phyloP scores from a whole-genome alignment of 176 grass and related monocot species.

The Musa itinerans region DNA sequence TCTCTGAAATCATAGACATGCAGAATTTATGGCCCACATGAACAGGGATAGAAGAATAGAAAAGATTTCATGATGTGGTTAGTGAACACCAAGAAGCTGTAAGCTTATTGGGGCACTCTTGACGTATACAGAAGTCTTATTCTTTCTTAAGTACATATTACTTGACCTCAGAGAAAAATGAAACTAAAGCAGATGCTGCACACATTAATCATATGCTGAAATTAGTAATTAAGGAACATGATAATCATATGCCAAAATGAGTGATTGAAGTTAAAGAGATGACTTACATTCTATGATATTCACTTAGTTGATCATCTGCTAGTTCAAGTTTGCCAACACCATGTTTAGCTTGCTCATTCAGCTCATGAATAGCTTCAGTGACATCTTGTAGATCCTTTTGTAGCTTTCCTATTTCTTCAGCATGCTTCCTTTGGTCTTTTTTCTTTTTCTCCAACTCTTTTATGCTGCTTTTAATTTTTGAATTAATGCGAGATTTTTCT shows the following conservation, averaged over 20 bases:
- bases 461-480: constrained; percentile 94
- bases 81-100: not conserved
- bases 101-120: not conserved
- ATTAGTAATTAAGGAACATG: not conserved
- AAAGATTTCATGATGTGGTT: not conserved
- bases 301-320: constrained; percentile 69
- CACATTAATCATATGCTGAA: not conserved
- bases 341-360: constrained; percentile 63
- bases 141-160: not conserved
- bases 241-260: not conserved
- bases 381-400: constrained; percentile 67
- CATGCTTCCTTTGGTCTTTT: constrained; percentile 78
- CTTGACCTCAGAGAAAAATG: not conserved
- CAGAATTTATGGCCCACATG: not conserved
- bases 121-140: not conserved
- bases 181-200: not conserved
- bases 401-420: constrained; percentile 60
- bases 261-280: not conserved
- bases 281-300: constrained; percentile 94
- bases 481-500: constrained; percentile 87
- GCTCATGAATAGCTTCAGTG: constrained; percentile 41
- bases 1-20: not conserved
- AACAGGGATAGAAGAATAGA: not conserved
- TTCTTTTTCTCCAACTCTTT: constrained; percentile 96
- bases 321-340: constrained; percentile 72